Evolutionary conservation across 1,139 yeast genomes (phyloP).

Genomic region (Blastobotrys capitulatus): DNA sequence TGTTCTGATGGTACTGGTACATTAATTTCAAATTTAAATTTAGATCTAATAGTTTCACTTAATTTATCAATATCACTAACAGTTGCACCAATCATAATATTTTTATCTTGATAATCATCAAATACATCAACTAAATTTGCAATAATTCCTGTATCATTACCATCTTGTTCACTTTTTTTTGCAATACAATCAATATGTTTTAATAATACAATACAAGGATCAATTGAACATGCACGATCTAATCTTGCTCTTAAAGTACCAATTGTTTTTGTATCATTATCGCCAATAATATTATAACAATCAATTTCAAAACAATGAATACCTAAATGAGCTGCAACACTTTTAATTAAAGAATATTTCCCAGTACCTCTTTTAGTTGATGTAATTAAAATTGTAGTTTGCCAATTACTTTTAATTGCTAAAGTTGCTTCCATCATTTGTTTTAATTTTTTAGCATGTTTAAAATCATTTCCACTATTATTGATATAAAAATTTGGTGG

Average conservation of each 20-base stretch:
- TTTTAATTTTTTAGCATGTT: slow-evolving; percentile 46
- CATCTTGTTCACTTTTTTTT: slow-evolving; percentile 61
- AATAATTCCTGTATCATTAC: slow-evolving; percentile 49
- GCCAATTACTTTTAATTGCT: slow-evolving; percentile 38
- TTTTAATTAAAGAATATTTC: slow-evolving; percentile 57
- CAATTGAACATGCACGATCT: slow-evolving; percentile 50
- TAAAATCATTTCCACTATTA: slow-evolving; percentile 33
- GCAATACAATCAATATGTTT: slow-evolving; percentile 74
- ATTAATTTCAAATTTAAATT: slow-evolving; percentile 70
- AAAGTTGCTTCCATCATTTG: slow-evolving; percentile 29
- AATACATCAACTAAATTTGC: slow-evolving; percentile 57
- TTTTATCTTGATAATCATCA: slow-evolving; percentile 43
- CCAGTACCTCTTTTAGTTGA: slow-evolving; percentile 79
- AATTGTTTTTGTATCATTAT: slow-evolving; percentile 72
- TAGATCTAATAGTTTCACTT: slow-evolving; percentile 59
- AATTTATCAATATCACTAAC: slow-evolving; percentile 67
- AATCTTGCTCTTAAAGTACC: slow-evolving; percentile 73
- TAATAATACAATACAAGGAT: slow-evolving; percentile 49
- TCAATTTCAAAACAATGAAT: slow-evolving; percentile 66
- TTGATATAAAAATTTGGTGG: slow-evolving; percentile 32
- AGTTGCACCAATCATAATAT: slow-evolving; percentile 55
- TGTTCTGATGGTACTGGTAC: slow-evolving; percentile 72
- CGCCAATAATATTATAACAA: slow-evolving; percentile 47
- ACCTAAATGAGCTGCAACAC: slow-evolving; percentile 56
- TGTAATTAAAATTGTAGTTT: slow-evolving; percentile 59